Percentiles rank a stretch among this genome's conserved stretches.
These are phyloP conservation scores for Cryptosporidium tyzzeri DNA, from an alignment of 169 alveolate species.

Conservation along the genomic window DNA sequence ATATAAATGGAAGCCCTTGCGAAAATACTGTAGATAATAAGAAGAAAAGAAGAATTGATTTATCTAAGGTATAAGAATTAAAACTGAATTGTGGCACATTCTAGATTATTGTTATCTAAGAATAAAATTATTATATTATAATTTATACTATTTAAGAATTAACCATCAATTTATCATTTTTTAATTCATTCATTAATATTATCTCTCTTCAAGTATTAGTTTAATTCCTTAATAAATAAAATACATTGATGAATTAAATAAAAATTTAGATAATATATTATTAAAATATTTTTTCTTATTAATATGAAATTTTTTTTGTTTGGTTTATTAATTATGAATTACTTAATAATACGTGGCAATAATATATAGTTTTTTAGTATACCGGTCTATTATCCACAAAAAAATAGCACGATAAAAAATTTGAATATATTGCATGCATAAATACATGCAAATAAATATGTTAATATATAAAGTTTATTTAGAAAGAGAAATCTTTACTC, in stretches of 20 bases:
- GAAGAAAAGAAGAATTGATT: conserved; percentile 63
- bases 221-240: too few relatives aligned
- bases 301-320: too few relatives aligned
- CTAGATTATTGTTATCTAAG: too few relatives aligned
- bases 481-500: not conserved
- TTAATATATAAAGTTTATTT: not conserved
- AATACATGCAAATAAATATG: not conserved
- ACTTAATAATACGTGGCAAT: not conserved
- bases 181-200: too few relatives aligned
- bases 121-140: too few relatives aligned
- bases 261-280: too few relatives aligned
- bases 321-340: too few relatives aligned
- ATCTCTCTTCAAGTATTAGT: not conserved
- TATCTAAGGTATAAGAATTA: conserved; percentile 24
- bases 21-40: conserved; percentile 59
- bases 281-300: too few relatives aligned
- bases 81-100: not conserved
- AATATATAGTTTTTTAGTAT: not conserved
- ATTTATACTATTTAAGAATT: too few relatives aligned
- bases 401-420: not conserved
- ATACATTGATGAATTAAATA: too few relatives aligned
- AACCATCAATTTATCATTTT: not conserved
- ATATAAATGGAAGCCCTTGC: not conserved
- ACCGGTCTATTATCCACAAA: not conserved
- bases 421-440: not conserved